Conservation (phyloP, 331 rosid species). For the Phaseolus coccineus region DNA sequence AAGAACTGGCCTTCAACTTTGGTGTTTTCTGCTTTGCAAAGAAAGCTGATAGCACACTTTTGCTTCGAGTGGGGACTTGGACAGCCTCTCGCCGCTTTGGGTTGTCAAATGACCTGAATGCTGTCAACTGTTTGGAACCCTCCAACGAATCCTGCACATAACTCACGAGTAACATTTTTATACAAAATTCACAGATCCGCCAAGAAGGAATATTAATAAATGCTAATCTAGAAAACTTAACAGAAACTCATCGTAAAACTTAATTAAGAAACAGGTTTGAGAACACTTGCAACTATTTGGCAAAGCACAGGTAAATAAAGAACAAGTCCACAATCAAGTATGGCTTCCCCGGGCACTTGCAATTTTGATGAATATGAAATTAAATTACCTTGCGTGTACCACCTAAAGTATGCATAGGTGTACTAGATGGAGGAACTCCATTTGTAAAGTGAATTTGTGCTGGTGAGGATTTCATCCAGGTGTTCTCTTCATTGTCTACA, state of each 20-base stretch:
- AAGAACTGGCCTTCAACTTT: slow-evolving; percentile 67
- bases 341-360: slow-evolving; percentile 23
- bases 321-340: slow-evolving; percentile 37
- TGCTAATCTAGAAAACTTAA: not conserved
- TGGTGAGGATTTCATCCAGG: slow-evolving; percentile 59
- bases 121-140: slow-evolving; percentile 65
- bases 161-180: slow-evolving; percentile 36
- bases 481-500: slow-evolving; percentile 69
- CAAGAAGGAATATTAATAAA: slow-evolving; percentile 18
- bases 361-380: slow-evolving; percentile 44
- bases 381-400: slow-evolving; percentile 72
- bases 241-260: not conserved
- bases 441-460: slow-evolving; percentile 55
- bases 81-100: slow-evolving; percentile 65
- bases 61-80: slow-evolving; percentile 80
- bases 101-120: slow-evolving; percentile 79
- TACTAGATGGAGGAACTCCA: slow-evolving; percentile 65
- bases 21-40: slow-evolving; percentile 79
- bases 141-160: slow-evolving; percentile 72
- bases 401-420: slow-evolving; percentile 55
- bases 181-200: slow-evolving; percentile 4
- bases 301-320: slow-evolving; percentile 31
- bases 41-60: slow-evolving; percentile 88
- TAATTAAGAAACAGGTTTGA: slow-evolving; percentile 17
- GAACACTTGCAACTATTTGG: slow-evolving; percentile 38